Percentiles rank a stretch among this genome's conserved stretches.
Evolutionary conservation across 805 yeast species (phyloP).

Genomic region (Cyberlindnera saturnus): DNA sequence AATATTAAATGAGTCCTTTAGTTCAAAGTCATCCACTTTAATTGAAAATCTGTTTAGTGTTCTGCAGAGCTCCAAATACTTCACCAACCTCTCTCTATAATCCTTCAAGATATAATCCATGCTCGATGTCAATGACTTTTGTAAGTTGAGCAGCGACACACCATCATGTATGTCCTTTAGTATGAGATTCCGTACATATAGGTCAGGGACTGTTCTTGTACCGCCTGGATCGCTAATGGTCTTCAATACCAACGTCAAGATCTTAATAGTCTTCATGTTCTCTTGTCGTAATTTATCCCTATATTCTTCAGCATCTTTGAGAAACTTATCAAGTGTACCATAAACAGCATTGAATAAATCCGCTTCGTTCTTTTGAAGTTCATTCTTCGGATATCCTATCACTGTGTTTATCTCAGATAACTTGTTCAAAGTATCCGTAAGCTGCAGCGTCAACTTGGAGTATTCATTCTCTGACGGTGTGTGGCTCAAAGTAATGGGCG

Average conservation of each 20-base stretch:
- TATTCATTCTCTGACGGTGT: constrained; percentile 6
- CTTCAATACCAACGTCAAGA: constrained; percentile 26
- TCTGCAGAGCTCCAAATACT: constrained; percentile 14
- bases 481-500: constrained; percentile 1
- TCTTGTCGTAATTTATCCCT: constrained; percentile 26
- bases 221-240: constrained; percentile 32
- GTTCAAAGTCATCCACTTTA: constrained; percentile 9
- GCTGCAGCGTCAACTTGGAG: constrained; percentile 13
- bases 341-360: constrained; percentile 44
- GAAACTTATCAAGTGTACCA: constrained; percentile 39
- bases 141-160: constrained; percentile 28
- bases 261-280: constrained; percentile 24
- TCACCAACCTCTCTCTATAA: constrained; percentile 25
- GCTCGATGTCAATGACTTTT: constrained; percentile 27
- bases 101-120: constrained; percentile 26
- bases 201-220: constrained; percentile 33
- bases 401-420: constrained; percentile 42
- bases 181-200: constrained; percentile 33
- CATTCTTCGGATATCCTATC: constrained; percentile 50
- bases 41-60: constrained; percentile 2
- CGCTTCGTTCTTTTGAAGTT: constrained; percentile 42
- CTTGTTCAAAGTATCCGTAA: constrained; percentile 26
- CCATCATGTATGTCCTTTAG: constrained; percentile 17
- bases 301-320: constrained; percentile 31
- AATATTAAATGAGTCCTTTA: constrained; percentile 1